These are phyloP conservation scores for Termitomyces sp. DNA, from an alignment of 768 basidiomycete species.

Conservation along the genomic window DNA sequence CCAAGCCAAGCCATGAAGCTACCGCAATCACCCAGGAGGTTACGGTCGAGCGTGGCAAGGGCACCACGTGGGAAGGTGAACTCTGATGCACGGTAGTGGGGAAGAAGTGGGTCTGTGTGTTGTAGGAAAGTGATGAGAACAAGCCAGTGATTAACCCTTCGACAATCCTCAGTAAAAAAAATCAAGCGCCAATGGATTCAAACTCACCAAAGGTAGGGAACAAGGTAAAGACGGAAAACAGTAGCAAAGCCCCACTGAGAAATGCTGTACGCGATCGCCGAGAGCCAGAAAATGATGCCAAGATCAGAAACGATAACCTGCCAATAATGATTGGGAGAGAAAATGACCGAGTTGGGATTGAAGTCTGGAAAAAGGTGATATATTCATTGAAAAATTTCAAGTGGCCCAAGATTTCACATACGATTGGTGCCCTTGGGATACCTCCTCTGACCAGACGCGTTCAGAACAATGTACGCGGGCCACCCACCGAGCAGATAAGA, in stretches of 20 bases:
- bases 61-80: conserved; percentile 96
- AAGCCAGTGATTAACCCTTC: conserved; percentile 88
- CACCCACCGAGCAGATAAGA: conserved; percentile 78
- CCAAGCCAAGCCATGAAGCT: conserved; percentile 82
- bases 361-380: conserved; percentile 49
- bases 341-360: conserved; percentile 72
- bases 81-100: conserved; percentile 84
- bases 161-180: not conserved
- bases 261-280: conserved; percentile 47
- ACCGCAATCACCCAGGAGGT: conserved; percentile 73
- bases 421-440: conserved; percentile 81
- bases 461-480: conserved; percentile 76
- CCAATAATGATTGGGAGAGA: conserved; percentile 68
- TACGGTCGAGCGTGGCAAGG: conserved; percentile 85
- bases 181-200: not conserved
- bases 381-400: not conserved
- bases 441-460: conserved; percentile 79
- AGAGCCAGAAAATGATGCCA: conserved; percentile 73
- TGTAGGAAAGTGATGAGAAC: conserved; percentile 96
- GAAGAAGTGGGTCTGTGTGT: conserved; percentile 93
- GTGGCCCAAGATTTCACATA: conserved; percentile 29
- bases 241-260: conserved; percentile 59
- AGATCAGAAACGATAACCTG: conserved; percentile 81
- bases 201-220: conserved; percentile 82
- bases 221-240: conserved; percentile 74